These are phyloP conservation scores for Buxus sempervirens DNA, from an alignment of 164 flowering plant genomes.

Conservation along the genomic window DNA sequence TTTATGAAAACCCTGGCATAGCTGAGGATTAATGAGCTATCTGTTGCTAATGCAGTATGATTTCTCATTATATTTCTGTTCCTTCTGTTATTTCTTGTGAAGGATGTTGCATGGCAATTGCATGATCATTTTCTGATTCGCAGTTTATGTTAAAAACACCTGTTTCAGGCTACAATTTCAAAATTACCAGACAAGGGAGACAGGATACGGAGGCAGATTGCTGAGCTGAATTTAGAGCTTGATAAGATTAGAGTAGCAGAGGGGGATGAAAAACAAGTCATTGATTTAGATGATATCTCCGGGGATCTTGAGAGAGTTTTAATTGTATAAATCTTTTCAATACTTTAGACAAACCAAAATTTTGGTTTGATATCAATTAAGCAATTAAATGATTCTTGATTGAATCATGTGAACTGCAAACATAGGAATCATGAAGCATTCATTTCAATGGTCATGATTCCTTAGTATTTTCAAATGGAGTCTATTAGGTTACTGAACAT, in stretches of 20 bases:
- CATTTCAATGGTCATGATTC: too few relatives aligned
- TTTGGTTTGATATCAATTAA: too few relatives aligned
- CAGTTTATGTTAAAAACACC: neutral
- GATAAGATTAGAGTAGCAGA: constrained; percentile 32
- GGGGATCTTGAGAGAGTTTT: constrained; percentile 32
- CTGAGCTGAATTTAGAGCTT: constrained; percentile 50
- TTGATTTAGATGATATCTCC: constrained; percentile 58
- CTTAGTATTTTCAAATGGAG: too few relatives aligned
- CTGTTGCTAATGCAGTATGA: neutral
- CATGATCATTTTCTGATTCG: neutral
- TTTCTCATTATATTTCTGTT: neutral
- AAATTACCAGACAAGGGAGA: constrained; percentile 73
- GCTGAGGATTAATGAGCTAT: too few relatives aligned
- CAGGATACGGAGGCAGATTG: constrained; percentile 56
- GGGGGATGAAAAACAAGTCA: constrained; percentile 28
- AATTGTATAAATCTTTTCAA: constrained; percentile 27
- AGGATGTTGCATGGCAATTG: neutral
- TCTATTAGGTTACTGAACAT: too few relatives aligned
- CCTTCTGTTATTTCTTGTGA: neutral
- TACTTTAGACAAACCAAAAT: too few relatives aligned
- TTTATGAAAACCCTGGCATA: too few relatives aligned
- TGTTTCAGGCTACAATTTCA: constrained; percentile 49
- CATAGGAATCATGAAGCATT: too few relatives aligned
- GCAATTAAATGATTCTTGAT: too few relatives aligned
- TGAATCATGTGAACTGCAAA: too few relatives aligned